These are phyloP conservation scores for Hypomyces rosellus DNA, from an alignment of 2,329 filamentous ascomycete species.

Conservation along the genomic window DNA sequence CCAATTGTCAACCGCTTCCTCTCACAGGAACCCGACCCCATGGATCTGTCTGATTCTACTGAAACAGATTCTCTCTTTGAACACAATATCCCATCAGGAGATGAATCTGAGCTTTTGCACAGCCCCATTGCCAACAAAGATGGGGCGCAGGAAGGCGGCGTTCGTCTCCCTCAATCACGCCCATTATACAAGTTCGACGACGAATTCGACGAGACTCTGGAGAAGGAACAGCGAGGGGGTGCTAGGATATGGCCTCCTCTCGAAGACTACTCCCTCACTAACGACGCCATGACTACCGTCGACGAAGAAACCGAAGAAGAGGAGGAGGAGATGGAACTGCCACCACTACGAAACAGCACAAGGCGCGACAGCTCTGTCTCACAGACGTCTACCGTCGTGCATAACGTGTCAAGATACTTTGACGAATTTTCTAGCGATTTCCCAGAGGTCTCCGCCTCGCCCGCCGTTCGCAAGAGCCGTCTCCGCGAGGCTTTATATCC, in stretches of 20 bases:
- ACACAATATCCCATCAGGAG: neutral
- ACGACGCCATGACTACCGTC: constrained; percentile 15
- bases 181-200: neutral
- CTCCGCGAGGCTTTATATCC: constrained; percentile 29
- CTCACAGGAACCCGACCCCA: no score
- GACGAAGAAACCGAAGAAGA: constrained; percentile 19
- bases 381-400: constrained; percentile 33
- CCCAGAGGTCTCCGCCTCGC: constrained; percentile 40
- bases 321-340: constrained; percentile 24
- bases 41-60: neutral
- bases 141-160: neutral
- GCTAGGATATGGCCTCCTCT: neutral
- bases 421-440: constrained; percentile 36
- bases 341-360: constrained; percentile 26
- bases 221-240: neutral
- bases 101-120: neutral
- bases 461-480: constrained; percentile 23
- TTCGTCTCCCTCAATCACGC: neutral
- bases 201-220: neutral
- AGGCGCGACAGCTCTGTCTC: constrained; percentile 28
- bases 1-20: no score
- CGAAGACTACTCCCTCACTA: constrained; percentile 11
- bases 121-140: constrained; percentile 1
- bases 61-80: constrained; percentile 5
- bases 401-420: constrained; percentile 32